A percentile compares a stretch with the other conserved stretches of the same genome.
These are phyloP conservation scores for Dissophora globulifera DNA, from an alignment of 192 early-diverging fungal genomes.

Conservation along the genomic window DNA sequence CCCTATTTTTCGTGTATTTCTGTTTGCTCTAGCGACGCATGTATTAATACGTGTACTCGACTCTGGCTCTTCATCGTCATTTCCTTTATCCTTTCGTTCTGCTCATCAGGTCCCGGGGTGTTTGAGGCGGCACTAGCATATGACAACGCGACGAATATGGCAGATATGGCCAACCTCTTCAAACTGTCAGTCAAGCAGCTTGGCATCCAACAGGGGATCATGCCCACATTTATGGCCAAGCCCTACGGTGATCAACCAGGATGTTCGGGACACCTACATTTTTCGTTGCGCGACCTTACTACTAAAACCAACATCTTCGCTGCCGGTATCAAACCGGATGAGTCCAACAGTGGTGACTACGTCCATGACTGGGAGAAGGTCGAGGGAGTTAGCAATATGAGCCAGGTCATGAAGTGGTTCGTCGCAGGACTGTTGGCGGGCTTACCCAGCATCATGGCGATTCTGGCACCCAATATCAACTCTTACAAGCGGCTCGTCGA, in stretches of 20 bases:
- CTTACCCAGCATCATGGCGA: conserved; percentile 74
- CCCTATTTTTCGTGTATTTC: no score
- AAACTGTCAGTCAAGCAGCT: conserved; percentile 81
- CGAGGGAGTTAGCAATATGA: conserved; percentile 57
- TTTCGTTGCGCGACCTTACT: conserved; percentile 63
- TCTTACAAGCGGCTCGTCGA: conserved; percentile 84
- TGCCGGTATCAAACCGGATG: background rate
- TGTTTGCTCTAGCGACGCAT: no score
- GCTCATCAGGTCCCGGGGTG: conserved; percentile 73
- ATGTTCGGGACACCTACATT: conserved; percentile 85
- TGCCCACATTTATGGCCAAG: conserved; percentile 89
- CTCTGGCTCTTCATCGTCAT: background rate
- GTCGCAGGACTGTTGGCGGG: conserved; percentile 66
- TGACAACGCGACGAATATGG: conserved; percentile 65
- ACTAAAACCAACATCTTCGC: conserved; percentile 67
- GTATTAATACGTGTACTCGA: background rate
- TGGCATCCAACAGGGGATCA: conserved; percentile 72
- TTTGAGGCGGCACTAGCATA: conserved; percentile 83
- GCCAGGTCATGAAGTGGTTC: conserved; percentile 62
- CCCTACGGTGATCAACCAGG: conserved; percentile 77
- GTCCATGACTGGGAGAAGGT: conserved; percentile 28
- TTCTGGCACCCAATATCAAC: conserved; percentile 84
- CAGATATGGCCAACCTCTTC: conserved; percentile 81
- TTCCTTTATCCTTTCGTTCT: background rate
- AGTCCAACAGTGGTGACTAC: background rate